A percentile compares a stretch with the other conserved stretches of the same genome.
These are phyloP conservation scores for Saprolegnia diclina DNA, from an alignment of 352 stramenopile genomes.

Conservation along the genomic window DNA sequence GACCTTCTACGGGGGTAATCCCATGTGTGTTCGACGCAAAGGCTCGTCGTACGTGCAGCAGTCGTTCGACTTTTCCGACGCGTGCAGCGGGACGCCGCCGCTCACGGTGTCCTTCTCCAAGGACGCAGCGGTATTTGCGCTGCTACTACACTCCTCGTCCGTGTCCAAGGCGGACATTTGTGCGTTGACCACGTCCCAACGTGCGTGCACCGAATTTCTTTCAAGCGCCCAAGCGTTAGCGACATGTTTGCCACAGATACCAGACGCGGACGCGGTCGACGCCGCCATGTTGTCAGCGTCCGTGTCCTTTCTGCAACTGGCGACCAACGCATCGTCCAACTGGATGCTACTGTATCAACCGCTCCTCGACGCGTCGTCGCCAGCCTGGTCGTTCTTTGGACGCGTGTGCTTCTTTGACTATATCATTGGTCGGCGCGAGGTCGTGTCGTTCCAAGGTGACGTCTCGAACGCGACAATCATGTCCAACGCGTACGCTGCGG, in stretches of 20 bases:
- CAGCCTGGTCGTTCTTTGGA: background rate
- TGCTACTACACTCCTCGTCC: background rate
- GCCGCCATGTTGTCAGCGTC: background rate
- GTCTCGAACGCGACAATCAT: background rate
- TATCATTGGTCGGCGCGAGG: background rate
- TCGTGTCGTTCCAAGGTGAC: conserved; percentile 9
- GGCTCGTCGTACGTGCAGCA: background rate
- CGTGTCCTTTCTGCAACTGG: background rate
- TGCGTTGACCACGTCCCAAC: background rate
- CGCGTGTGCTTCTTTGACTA: background rate
- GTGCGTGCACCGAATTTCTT: background rate
- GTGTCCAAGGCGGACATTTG: background rate
- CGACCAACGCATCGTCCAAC: background rate
- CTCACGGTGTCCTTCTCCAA: background rate
- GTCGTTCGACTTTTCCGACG: background rate
- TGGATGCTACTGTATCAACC: conserved; percentile 1
- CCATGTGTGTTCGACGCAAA: background rate
- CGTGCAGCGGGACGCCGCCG: background rate
- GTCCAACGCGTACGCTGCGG: background rate
- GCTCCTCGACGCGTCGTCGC: background rate
- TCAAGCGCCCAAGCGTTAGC: background rate
- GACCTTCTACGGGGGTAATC: conserved; percentile 6
- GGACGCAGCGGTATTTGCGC: background rate
- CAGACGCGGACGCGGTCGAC: background rate
- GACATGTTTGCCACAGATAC: background rate